These are phyloP conservation scores for Pseudogymnoascus sp. DNA, from an alignment of 2,329 filamentous ascomycete species.

Conservation along the genomic window DNA sequence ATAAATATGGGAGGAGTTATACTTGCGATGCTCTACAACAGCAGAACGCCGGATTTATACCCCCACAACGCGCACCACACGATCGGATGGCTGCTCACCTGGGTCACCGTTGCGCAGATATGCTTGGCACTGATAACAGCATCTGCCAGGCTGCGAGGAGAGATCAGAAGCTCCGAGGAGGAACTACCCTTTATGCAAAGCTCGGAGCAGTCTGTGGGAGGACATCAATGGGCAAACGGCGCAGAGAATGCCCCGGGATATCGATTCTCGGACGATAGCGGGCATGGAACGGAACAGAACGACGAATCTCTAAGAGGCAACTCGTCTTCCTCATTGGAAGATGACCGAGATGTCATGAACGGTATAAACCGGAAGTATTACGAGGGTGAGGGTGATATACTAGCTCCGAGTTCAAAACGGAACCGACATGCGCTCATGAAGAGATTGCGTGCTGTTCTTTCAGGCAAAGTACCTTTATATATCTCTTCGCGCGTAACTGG, in stretches of 20 bases:
- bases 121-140: conserved; percentile 40
- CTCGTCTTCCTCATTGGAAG: conserved; percentile 54
- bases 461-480: conserved; percentile 35
- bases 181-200: conserved; percentile 57
- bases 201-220: conserved; percentile 47
- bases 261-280: conserved; percentile 64
- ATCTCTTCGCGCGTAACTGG: conserved; percentile 43
- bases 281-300: conserved; percentile 63
- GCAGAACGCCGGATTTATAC: conserved; percentile 77
- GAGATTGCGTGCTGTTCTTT: background rate
- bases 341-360: conserved; percentile 32
- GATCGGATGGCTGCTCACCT: conserved; percentile 77
- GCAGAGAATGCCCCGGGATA: conserved; percentile 16
- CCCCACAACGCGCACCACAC: conserved; percentile 76
- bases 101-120: conserved; percentile 63
- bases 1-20: conserved; percentile 59
- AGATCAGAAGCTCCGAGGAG: conserved; percentile 38
- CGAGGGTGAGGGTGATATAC: conserved; percentile 36
- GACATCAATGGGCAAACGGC: conserved; percentile 41
- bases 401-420: background rate
- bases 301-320: conserved; percentile 61
- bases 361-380: background rate
- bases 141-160: conserved; percentile 20
- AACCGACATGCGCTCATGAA: background rate
- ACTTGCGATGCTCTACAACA: conserved; percentile 66